These are phyloP conservation scores for Sporothrix mexicana DNA, from an alignment of 2,329 filamentous ascomycete genomes.

Conservation along the genomic window DNA sequence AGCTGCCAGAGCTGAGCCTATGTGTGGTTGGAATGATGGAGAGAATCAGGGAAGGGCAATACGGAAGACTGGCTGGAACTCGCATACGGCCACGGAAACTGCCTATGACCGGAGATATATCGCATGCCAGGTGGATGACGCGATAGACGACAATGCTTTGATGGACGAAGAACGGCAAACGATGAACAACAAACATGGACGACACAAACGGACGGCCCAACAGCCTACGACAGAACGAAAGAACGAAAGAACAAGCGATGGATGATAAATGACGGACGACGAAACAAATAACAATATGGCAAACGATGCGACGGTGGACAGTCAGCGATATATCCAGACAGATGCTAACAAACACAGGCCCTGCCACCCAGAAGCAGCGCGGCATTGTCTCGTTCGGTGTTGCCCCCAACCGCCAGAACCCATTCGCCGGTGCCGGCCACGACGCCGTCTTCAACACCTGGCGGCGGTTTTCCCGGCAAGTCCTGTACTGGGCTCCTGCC, in stretches of 20 bases:
- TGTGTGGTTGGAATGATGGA: background rate
- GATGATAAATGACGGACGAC: background rate
- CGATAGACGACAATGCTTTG: background rate
- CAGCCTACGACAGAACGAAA: too few relatives aligned
- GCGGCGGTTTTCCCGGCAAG: constrained; percentile 82
- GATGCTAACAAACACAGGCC: constrained; percentile 32
- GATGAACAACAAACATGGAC: too few relatives aligned
- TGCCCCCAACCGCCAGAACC: constrained; percentile 86
- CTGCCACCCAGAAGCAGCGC: constrained; percentile 53
- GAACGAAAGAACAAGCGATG: too few relatives aligned
- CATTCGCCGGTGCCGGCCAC: constrained; percentile 76
- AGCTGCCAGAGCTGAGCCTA: background rate
- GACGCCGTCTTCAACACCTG: constrained; percentile 95
- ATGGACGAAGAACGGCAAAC: too few relatives aligned
- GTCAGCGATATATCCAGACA: background rate
- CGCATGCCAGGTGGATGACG: constrained; percentile 1
- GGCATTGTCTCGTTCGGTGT: constrained; percentile 75
- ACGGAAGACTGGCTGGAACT: background rate
- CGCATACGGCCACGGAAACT: background rate
- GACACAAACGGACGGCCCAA: too few relatives aligned
- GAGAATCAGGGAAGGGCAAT: background rate
- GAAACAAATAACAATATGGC: background rate
- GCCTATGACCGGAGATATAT: background rate
- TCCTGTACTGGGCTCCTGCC: constrained; percentile 86
- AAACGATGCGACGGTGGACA: too few relatives aligned